These are phyloP conservation scores for Hysterium pulicare DNA, from an alignment of 2,329 filamentous ascomycete genomes.

Conservation along the genomic window DNA sequence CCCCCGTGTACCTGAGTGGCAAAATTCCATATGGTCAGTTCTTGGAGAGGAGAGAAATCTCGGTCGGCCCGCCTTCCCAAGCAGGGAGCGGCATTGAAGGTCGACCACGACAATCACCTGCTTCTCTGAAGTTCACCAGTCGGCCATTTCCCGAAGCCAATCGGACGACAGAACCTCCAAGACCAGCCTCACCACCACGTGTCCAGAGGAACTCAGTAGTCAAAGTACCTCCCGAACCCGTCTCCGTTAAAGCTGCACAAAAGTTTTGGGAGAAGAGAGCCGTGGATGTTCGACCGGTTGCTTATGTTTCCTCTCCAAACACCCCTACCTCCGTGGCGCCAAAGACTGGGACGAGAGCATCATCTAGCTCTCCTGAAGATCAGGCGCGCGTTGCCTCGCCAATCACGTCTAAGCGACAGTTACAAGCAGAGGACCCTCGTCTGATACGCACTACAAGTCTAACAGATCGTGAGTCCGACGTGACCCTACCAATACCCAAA, in stretches of 20 bases:
- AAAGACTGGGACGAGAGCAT: no score
- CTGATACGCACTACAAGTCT: conserved; percentile 5
- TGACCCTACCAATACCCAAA: conserved; percentile 8
- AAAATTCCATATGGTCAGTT: conserved; percentile 33
- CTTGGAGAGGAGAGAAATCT: conserved; percentile 12
- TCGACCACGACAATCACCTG: conserved; percentile 15
- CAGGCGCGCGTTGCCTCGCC: conserved; percentile 3
- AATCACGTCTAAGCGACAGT: not conserved
- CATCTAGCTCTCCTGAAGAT: no score
- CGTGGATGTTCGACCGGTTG: conserved; percentile 10
- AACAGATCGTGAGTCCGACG: not conserved
- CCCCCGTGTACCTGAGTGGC: conserved; percentile 26
- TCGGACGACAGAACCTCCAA: conserved; percentile 5
- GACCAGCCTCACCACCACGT: conserved; percentile 6
- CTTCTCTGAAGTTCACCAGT: conserved; percentile 17
- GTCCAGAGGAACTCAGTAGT: not conserved
- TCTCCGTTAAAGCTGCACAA: conserved; percentile 25
- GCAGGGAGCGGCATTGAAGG: conserved; percentile 18
- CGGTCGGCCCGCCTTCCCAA: conserved; percentile 17
- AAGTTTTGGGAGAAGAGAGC: conserved; percentile 27
- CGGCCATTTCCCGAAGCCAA: conserved; percentile 13
- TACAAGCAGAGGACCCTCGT: conserved; percentile 3
- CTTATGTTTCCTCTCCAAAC: conserved; percentile 12
- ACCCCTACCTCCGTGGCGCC: conserved; percentile 1
- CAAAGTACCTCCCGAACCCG: conserved; percentile 12